These are phyloP conservation scores for Gaertneriomyces sp. DNA, from an alignment of 192 early-diverging fungal genomes.

Conservation along the genomic window DNA sequence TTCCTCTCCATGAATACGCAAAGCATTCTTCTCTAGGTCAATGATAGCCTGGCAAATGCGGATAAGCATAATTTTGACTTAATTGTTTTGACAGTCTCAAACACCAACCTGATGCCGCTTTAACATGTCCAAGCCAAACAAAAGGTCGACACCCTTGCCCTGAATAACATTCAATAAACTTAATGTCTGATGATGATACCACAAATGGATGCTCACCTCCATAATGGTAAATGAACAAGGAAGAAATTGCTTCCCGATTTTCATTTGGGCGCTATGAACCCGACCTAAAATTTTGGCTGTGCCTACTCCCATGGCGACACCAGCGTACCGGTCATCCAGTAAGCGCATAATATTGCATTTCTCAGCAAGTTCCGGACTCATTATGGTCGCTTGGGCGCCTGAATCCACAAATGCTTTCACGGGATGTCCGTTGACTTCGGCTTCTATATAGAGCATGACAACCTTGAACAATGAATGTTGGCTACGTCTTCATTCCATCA, in stretches of 20 bases:
- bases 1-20: slow-evolving; percentile 75
- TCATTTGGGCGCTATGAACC: slow-evolving; percentile 84
- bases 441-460: slow-evolving; percentile 87
- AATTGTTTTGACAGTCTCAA: not conserved
- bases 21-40: slow-evolving; percentile 76
- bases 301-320: slow-evolving; percentile 90
- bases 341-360: slow-evolving; percentile 83
- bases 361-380: slow-evolving; percentile 56
- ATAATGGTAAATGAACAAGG: slow-evolving; percentile 90
- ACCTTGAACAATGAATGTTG: slow-evolving; percentile 41
- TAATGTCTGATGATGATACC: not conserved
- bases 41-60: slow-evolving; percentile 65
- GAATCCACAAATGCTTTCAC: slow-evolving; percentile 96
- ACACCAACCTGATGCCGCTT: slow-evolving; percentile 71
- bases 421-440: slow-evolving; percentile 81
- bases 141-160: slow-evolving; percentile 80
- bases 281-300: slow-evolving; percentile 96
- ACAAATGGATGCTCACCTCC: slow-evolving; percentile 46
- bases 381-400: slow-evolving; percentile 91
- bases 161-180: slow-evolving; percentile 16
- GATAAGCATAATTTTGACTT: not conserved
- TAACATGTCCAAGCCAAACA: slow-evolving; percentile 97
- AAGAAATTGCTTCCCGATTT: slow-evolving; percentile 72
- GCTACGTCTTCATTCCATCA: not conserved
- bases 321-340: slow-evolving; percentile 81